Conservation (phyloP, 352 stramenopile genomes). For the Phytophthora crassamura region DNA sequence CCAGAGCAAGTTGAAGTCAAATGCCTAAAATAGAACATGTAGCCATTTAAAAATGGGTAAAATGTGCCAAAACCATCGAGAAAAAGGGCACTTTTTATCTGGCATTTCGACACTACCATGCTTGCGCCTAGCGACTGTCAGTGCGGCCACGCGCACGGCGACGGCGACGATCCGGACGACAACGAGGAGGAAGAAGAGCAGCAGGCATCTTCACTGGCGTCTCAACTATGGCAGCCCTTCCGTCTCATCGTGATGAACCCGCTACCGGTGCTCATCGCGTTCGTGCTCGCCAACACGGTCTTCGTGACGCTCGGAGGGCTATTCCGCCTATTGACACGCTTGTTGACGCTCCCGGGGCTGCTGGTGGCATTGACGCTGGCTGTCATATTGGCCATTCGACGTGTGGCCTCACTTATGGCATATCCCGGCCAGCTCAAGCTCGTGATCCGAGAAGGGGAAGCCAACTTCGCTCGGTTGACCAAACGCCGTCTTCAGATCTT, state of each 20-base stretch:
- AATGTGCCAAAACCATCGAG: too few relatives aligned
- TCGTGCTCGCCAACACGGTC: constrained; percentile 57
- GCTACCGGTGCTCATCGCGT: constrained; percentile 55
- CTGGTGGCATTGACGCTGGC: constrained; percentile 50
- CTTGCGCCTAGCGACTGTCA: constrained; percentile 38
- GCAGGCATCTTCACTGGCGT: constrained; percentile 44
- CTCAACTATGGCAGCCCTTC: constrained; percentile 80
- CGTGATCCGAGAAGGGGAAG: constrained; percentile 82
- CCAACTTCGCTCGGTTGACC: constrained; percentile 74
- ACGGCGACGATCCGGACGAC: constrained; percentile 24
- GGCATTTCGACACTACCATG: constrained; percentile 2
- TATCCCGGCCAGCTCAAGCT: constrained; percentile 81
- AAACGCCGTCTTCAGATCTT: constrained; percentile 79
- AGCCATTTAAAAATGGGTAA: constrained; percentile 19
- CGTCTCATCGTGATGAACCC: constrained; percentile 72
- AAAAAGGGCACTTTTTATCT: too few relatives aligned
- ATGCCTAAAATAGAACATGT: constrained; percentile 25
- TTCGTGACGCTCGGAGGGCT: constrained; percentile 71
- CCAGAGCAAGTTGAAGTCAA: constrained; percentile 20
- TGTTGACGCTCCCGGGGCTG: constrained; percentile 64
- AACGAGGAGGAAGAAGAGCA: constrained; percentile 21
- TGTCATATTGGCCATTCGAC: constrained; percentile 47
- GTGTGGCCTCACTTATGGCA: constrained; percentile 62
- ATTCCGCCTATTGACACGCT: constrained; percentile 49
- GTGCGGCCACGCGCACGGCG: constrained; percentile 39